Evolutionary conservation across 257 asterid genomes (phyloP).

Genomic region (Forsythia suspensa): DNA sequence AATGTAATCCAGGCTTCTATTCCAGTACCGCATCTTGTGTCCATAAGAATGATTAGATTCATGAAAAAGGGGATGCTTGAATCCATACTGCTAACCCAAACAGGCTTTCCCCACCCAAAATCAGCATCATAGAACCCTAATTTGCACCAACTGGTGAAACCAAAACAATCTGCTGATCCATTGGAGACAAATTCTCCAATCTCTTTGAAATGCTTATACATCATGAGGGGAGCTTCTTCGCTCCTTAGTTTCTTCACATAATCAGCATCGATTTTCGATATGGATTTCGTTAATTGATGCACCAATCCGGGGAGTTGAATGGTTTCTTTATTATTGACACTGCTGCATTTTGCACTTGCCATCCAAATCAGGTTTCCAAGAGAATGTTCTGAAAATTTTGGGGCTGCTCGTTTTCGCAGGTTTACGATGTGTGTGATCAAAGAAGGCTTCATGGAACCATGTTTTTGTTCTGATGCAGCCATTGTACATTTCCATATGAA

Average conservation of each 20-base stretch:
- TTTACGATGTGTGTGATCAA: constrained; percentile 66
- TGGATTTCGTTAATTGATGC: constrained; percentile 33
- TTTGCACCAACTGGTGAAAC: constrained; percentile 78
- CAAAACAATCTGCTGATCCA: constrained; percentile 44
- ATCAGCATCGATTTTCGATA: constrained; percentile 39
- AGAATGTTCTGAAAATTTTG: constrained; percentile 38
- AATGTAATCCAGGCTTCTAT: constrained; percentile 90
- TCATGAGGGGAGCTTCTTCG: constrained; percentile 37
- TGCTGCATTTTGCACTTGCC: constrained; percentile 35
- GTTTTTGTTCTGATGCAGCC: constrained; percentile 34
- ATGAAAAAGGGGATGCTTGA: constrained; percentile 48
- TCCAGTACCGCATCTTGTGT: constrained; percentile 55
- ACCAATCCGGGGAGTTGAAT: constrained; percentile 32
- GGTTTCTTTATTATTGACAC: background rate
- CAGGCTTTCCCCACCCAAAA: constrained; percentile 85
- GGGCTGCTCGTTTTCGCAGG: constrained; percentile 51
- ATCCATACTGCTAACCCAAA: constrained; percentile 63
- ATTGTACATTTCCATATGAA: constrained; percentile 61
- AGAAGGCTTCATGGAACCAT: constrained; percentile 35
- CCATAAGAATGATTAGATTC: constrained; percentile 59
- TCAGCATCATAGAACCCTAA: constrained; percentile 66
- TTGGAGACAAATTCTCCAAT: constrained; percentile 44
- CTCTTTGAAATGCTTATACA: constrained; percentile 45
- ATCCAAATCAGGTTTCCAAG: constrained; percentile 73
- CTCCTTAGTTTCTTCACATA: constrained; percentile 46